Percentiles rank a stretch among this genome's conserved stretches.
phyloP scores from a whole-genome alignment of 1,139 yeast species.

The Protomyces lactucae-debilis region DNA sequence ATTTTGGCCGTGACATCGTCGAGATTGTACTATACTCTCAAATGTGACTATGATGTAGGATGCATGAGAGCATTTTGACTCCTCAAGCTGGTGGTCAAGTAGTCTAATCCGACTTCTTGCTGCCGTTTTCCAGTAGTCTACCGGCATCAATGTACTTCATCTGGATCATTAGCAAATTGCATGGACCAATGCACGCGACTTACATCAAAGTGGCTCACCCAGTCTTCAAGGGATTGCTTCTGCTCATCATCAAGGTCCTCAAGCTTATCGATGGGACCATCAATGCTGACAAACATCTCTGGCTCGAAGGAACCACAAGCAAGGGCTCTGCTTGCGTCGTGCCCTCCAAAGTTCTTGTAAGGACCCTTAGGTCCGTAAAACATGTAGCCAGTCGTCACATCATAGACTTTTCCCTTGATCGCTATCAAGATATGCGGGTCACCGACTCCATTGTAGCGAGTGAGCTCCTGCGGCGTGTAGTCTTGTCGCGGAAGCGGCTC shows the following conservation, averaged over 20 bases:
- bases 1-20: too few species aligned
- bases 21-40: too few species aligned
- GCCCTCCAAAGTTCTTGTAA: constrained; percentile 74
- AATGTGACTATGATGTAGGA: too few species aligned
- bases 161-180: not conserved
- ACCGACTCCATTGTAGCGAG: constrained; percentile 73
- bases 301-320: constrained; percentile 84
- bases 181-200: not conserved
- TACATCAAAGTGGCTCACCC: constrained; percentile 45
- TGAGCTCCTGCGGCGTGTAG: constrained; percentile 71
- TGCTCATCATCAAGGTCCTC: constrained; percentile 61
- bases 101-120: not conserved
- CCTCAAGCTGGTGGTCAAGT: too few species aligned
- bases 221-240: constrained; percentile 62
- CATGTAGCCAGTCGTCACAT: constrained; percentile 71
- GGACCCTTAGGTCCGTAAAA: constrained; percentile 72
- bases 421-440: constrained; percentile 73
- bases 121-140: constrained; percentile 13
- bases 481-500: constrained; percentile 70
- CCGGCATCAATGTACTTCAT: constrained; percentile 23
- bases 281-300: constrained; percentile 41
- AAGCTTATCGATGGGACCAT: constrained; percentile 64
- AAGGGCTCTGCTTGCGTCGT: constrained; percentile 91
- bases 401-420: constrained; percentile 78
- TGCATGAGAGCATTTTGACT: too few species aligned